Conservation (phyloP, 1,284 basidiomycete species). For the Malassezia nana region DNA sequence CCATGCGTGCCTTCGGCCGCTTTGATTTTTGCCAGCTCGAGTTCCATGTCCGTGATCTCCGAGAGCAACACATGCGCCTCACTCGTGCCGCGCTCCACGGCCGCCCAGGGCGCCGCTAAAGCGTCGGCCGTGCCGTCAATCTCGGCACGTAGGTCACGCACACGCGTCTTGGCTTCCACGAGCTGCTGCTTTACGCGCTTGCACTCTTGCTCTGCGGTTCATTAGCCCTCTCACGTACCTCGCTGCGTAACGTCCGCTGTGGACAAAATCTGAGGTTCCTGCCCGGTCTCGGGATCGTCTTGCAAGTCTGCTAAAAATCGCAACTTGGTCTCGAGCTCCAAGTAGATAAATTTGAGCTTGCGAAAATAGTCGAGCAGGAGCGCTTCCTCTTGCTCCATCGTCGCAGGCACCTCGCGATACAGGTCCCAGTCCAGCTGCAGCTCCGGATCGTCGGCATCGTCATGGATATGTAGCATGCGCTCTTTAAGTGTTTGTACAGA, state of each 20-base stretch:
- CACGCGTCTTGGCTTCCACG: slow-evolving; percentile 31
- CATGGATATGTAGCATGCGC: not conserved
- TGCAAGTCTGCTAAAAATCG: slow-evolving; percentile 38
- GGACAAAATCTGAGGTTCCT: slow-evolving; percentile 36
- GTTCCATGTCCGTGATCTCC: slow-evolving; percentile 37
- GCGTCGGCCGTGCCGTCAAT: slow-evolving; percentile 29
- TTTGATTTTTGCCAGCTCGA: slow-evolving; percentile 34
- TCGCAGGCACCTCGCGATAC: slow-evolving; percentile 35
- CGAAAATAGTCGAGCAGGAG: slow-evolving; percentile 37
- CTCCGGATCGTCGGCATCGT: slow-evolving; percentile 13
- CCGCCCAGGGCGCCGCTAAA: slow-evolving; percentile 25
- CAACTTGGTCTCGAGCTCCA: slow-evolving; percentile 43
- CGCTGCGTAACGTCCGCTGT: slow-evolving; percentile 32
- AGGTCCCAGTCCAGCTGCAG: slow-evolving; percentile 36
- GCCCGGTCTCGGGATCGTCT: slow-evolving; percentile 37
- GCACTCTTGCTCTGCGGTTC: slow-evolving; percentile 20
- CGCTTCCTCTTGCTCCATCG: slow-evolving; percentile 31
- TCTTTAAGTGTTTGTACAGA: slow-evolving; percentile 5
- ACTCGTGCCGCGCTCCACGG: slow-evolving; percentile 21
- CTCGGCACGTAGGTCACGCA: slow-evolving; percentile 25
- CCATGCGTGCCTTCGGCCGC: slow-evolving; percentile 30
- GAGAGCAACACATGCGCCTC: slow-evolving; percentile 30
- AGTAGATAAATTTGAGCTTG: slow-evolving; percentile 43
- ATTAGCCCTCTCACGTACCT: not conserved
- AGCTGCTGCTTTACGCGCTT: slow-evolving; percentile 36